Percentiles rank a stretch among this genome's conserved stretches.
phyloP scores from a whole-genome alignment of 176 grass and related monocot species.

The Phoenix roebelenii region DNA sequence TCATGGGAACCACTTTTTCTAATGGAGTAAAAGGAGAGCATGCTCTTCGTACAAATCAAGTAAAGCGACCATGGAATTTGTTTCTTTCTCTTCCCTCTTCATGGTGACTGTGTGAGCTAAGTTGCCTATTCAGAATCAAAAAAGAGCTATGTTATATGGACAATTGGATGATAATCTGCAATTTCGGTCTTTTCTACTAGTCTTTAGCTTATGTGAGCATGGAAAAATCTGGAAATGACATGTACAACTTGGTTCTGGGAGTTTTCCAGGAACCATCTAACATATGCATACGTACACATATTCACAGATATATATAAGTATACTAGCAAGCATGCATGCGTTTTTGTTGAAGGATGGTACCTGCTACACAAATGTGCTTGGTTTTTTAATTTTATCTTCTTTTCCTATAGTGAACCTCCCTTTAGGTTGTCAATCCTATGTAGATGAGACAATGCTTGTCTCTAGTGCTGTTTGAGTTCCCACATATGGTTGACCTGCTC shows the following conservation, averaged over 20 bases:
- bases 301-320: too few species aligned
- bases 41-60: conserved; percentile 25
- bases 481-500: too few species aligned
- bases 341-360: too few species aligned
- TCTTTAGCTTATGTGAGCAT: conserved; percentile 21
- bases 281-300: too few species aligned
- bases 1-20: conserved; percentile 25
- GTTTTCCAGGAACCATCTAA: conserved; percentile 43
- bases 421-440: background rate
- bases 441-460: too few species aligned
- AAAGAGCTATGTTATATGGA: background rate
- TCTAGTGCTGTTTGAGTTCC: too few species aligned
- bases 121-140: background rate
- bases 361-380: background rate
- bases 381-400: conserved; percentile 2
- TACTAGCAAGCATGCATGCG: too few species aligned
- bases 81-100: too few species aligned
- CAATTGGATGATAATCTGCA: conserved; percentile 14
- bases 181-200: conserved; percentile 22
- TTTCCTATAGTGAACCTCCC: background rate
- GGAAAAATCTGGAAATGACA: conserved; percentile 24
- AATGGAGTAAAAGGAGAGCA: conserved; percentile 40
- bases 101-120: background rate
- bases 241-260: conserved; percentile 36
- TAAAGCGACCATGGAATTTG: too few species aligned